These are phyloP conservation scores for Entrophospora sp. DNA, from an alignment of 192 early-diverging fungal genomes.

Conservation along the genomic window DNA sequence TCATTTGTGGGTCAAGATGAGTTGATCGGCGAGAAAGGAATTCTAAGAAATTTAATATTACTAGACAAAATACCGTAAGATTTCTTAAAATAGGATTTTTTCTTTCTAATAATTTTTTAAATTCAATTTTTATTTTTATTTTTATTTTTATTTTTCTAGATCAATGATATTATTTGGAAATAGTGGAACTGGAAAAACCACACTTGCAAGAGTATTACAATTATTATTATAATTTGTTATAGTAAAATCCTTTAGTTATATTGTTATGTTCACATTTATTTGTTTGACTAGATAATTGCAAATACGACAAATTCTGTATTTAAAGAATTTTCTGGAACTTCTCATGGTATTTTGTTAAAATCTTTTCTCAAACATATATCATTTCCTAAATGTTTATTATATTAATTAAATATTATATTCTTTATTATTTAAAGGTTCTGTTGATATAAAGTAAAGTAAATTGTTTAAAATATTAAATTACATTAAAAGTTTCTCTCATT, in stretches of 20 bases:
- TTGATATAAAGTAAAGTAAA: background rate
- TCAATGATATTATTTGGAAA: slow-evolving; percentile 73
- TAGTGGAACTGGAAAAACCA: slow-evolving; percentile 32
- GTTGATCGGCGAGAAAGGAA: slow-evolving; percentile 53
- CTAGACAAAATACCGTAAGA: slow-evolving; percentile 50
- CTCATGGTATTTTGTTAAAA: slow-evolving; percentile 33
- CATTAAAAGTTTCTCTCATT: background rate
- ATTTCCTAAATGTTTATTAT: slow-evolving; percentile 10
- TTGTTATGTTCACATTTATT: background rate
- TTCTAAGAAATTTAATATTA: slow-evolving; percentile 58
- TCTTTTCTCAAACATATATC: slow-evolving; percentile 36
- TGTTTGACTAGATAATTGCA: slow-evolving; percentile 31
- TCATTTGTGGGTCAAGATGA: slow-evolving; percentile 67
- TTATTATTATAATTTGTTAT: background rate
- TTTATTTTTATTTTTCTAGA: slow-evolving; percentile 2
- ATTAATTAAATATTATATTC: background rate
- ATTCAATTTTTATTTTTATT: background rate
- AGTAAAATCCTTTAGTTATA: background rate
- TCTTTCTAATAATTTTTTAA: background rate
- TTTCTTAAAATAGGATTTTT: background rate
- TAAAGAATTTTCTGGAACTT: slow-evolving; percentile 41
- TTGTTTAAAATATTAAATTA: background rate
- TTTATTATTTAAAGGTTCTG: background rate
- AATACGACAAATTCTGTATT: slow-evolving; percentile 37
- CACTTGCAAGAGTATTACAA: slow-evolving; percentile 20